A percentile compares a stretch with the other conserved stretches of the same genome.
Conservation (phyloP, 768 basidiomycete genomes). For the Kwoniella newhampshirensis region DNA sequence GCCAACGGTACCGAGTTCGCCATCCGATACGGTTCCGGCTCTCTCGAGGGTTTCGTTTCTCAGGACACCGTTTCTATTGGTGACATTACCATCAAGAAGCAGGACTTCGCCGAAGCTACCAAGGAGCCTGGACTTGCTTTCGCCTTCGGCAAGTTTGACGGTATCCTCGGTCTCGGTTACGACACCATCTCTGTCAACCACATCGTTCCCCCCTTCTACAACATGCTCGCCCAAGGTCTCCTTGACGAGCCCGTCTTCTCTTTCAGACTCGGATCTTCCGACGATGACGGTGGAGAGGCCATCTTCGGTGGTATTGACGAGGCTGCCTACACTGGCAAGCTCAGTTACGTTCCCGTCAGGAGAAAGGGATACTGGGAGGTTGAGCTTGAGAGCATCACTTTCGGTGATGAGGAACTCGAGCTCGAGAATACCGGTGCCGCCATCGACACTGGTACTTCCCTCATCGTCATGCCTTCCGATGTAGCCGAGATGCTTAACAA, state of each 20-base stretch:
- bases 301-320: constrained; percentile 86
- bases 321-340: constrained; percentile 71
- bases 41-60: constrained; percentile 94
- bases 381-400: constrained; percentile 78
- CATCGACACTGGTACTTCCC: constrained; percentile 71
- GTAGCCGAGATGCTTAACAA: constrained; percentile 94
- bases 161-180: constrained; percentile 89
- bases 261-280: constrained; percentile 85
- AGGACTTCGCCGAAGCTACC: constrained; percentile 92
- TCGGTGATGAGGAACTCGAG: constrained; percentile 84
- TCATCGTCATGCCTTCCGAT: constrained; percentile 90
- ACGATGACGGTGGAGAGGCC: constrained; percentile 85
- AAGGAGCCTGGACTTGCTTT: constrained; percentile 97
- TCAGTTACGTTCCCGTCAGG: constrained; percentile 84
- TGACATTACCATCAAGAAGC: constrained; percentile 69
- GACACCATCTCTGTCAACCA: constrained; percentile 88
- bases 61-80: constrained; percentile 77
- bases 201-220: constrained; percentile 91
- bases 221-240: constrained; percentile 77
- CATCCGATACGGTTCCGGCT: constrained; percentile 93
- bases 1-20: constrained; percentile 83
- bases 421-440: constrained; percentile 80
- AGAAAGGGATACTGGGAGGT: constrained; percentile 99
- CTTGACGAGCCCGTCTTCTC: constrained; percentile 86
- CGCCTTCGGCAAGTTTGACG: constrained; percentile 85